A percentile compares a stretch with the other conserved stretches of the same genome.
Conservation (phyloP, 2,329 filamentous ascomycete species). For the Purpureocillium takamizusanense region DNA sequence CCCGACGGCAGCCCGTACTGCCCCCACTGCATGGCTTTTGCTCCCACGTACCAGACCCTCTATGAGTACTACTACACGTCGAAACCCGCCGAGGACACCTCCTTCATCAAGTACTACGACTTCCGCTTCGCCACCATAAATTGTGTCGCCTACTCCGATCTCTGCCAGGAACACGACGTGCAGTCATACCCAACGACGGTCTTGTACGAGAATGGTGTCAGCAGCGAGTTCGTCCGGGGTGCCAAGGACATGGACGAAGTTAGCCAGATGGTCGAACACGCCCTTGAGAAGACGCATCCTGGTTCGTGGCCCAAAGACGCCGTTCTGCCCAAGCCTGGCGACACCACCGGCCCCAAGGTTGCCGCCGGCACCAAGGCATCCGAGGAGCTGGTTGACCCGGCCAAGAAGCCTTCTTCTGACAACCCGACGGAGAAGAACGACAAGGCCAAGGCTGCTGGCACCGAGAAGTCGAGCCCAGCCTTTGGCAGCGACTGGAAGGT, state of each 20-base stretch:
- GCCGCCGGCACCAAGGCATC: slow-evolving; percentile 13
- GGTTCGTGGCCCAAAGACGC: slow-evolving; percentile 64
- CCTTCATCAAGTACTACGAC: slow-evolving; percentile 75
- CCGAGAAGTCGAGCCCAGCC: slow-evolving; percentile 9
- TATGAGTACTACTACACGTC: slow-evolving; percentile 96
- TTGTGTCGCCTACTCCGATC: slow-evolving; percentile 73
- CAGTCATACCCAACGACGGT: slow-evolving; percentile 66
- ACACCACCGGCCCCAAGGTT: slow-evolving; percentile 32
- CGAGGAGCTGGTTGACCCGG: slow-evolving; percentile 20
- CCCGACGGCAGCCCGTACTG: slow-evolving; percentile 42
- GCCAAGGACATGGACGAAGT: slow-evolving; percentile 58
- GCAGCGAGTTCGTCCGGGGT: slow-evolving; percentile 55
- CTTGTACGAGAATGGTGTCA: slow-evolving; percentile 71
- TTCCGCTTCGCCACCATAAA: slow-evolving; percentile 83
- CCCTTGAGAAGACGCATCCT: slow-evolving; percentile 69
- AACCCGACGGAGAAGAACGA: slow-evolving; percentile 19
- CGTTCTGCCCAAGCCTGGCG: slow-evolving; percentile 64
- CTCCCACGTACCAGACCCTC: slow-evolving; percentile 79
- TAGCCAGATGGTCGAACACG: slow-evolving; percentile 64
- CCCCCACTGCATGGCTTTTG: slow-evolving; percentile 69
- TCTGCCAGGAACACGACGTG: slow-evolving; percentile 63
- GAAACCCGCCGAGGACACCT: slow-evolving; percentile 52
- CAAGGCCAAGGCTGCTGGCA: slow-evolving; percentile 1
- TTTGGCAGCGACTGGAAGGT: slow-evolving; percentile 20
- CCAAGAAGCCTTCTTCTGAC: slow-evolving; percentile 19